Evolutionary conservation across 176 grass and related monocot species (phyloP).

Genomic region (Saccharum spontaneum): DNA sequence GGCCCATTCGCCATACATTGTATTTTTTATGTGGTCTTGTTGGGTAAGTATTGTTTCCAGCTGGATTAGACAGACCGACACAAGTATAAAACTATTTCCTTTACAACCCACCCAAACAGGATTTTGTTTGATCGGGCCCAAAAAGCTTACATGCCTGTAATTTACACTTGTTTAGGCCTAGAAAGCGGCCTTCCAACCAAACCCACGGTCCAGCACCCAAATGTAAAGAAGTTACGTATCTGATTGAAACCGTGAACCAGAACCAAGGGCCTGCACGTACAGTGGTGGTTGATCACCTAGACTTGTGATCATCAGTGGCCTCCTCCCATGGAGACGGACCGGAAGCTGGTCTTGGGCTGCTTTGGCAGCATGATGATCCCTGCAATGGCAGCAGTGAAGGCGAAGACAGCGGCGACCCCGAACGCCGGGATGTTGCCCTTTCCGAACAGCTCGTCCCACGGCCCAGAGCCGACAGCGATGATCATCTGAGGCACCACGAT

Average conservation of each 20-base stretch:
- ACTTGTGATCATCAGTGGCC: slow-evolving; percentile 34
- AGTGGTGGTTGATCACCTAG: too few species aligned
- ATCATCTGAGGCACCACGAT: slow-evolving; percentile 83
- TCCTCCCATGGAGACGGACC: slow-evolving; percentile 49
- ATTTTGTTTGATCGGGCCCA: background rate
- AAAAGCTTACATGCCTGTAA: background rate
- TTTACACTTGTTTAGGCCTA: background rate
- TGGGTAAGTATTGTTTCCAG: too few species aligned
- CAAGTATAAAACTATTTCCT: background rate
- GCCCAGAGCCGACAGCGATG: slow-evolving; percentile 61
- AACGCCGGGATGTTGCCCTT: slow-evolving; percentile 89
- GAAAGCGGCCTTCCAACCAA: background rate
- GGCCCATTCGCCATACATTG: too few species aligned
- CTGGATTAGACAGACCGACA: too few species aligned
- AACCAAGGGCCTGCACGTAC: too few species aligned
- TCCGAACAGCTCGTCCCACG: slow-evolving; percentile 72
- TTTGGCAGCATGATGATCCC: slow-evolving; percentile 66
- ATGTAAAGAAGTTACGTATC: background rate
- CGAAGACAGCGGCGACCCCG: slow-evolving; percentile 57
- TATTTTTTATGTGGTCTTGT: too few species aligned
- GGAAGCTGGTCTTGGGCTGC: slow-evolving; percentile 54
- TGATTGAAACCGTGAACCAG: background rate
- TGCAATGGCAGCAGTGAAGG: slow-evolving; percentile 36
- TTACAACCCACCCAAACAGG: background rate
- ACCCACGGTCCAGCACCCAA: background rate